Percentiles rank a stretch among this genome's conserved stretches.
Evolutionary conservation across 1,284 basidiomycete species (phyloP).

Genomic region (Malassezia obtusa): DNA sequence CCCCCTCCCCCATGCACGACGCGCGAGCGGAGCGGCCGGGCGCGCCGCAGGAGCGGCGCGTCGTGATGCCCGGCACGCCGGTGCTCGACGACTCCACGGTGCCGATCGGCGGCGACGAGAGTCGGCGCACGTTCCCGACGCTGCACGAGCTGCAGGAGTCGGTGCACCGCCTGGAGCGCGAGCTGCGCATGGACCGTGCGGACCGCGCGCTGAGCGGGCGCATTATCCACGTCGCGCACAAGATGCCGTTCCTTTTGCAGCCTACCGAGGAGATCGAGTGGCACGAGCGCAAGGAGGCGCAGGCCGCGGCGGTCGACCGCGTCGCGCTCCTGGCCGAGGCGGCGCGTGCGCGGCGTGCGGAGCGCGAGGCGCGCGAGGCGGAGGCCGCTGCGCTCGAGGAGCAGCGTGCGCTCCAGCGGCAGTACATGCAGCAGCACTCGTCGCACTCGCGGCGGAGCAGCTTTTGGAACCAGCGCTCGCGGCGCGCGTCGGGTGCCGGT

Average conservation of each 20-base stretch:
- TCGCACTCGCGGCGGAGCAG: constrained; percentile 24
- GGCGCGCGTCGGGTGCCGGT: constrained; percentile 23
- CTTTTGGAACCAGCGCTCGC: constrained; percentile 22
- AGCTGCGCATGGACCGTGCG: constrained; percentile 36
- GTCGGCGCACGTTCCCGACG: constrained; percentile 2
- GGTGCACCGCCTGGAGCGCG: constrained; percentile 35
- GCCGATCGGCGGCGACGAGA: neutral
- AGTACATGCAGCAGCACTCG: constrained; percentile 20
- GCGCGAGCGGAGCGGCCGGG: neutral
- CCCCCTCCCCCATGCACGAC: neutral
- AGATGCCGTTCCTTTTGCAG: constrained; percentile 43
- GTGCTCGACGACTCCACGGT: neutral
- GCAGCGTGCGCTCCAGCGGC: constrained; percentile 23
- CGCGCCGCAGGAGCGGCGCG: neutral
- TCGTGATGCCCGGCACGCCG: neutral
- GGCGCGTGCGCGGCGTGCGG: constrained; percentile 33
- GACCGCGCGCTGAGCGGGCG: constrained; percentile 36
- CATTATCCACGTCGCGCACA: constrained; percentile 46
- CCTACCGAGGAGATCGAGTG: constrained; percentile 36
- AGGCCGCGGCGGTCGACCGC: constrained; percentile 31
- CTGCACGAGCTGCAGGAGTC: constrained; percentile 11
- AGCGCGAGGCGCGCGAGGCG: constrained; percentile 12
- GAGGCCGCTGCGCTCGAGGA: constrained; percentile 26
- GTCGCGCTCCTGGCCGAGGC: constrained; percentile 40
- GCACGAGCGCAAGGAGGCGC: constrained; percentile 31